Evolutionary conservation across 306 rosid species (phyloP).

Genomic region (Hippophae gyantsensis): DNA sequence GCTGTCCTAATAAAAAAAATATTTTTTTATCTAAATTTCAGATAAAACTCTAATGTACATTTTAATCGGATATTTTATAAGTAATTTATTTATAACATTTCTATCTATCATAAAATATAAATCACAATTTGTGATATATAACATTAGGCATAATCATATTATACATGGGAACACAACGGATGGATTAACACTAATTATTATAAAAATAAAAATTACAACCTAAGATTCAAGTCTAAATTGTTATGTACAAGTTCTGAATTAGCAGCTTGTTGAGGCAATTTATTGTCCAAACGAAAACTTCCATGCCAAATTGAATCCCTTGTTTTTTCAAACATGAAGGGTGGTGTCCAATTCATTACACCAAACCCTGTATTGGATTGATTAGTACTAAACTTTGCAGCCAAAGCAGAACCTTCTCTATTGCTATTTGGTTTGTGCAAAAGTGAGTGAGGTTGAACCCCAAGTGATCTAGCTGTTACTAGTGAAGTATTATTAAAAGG

Average conservation of each 20-base stretch:
- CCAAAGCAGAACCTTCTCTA: conserved; percentile 29
- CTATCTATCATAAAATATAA: no score
- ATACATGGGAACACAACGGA: no score
- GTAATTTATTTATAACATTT: no score
- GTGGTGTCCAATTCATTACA: conserved; percentile 25
- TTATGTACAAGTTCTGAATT: conserved; percentile 17
- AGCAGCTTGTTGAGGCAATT: conserved; percentile 24
- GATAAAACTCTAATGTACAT: no score
- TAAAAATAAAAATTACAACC: conserved; percentile 30
- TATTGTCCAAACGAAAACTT: conserved; percentile 36
- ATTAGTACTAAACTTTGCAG: conserved; percentile 29
- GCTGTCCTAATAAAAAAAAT: no score
- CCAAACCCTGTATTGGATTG: conserved; percentile 14
- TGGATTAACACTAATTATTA: no score
- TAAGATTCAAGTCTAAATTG: conserved; percentile 53
- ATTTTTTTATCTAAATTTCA: no score
- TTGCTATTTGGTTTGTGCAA: conserved; percentile 34
- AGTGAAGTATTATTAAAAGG: conserved; percentile 19
- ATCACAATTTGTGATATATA: no score
- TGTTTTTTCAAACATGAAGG: conserved; percentile 35
- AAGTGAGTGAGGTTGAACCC: conserved; percentile 51
- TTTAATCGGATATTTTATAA: no score
- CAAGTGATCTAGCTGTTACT: conserved; percentile 35
- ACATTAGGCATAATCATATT: no score
- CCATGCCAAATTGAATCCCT: conserved; percentile 53